phyloP scores from a whole-genome alignment of 805 yeast species.

The Spathaspora girioi region DNA sequence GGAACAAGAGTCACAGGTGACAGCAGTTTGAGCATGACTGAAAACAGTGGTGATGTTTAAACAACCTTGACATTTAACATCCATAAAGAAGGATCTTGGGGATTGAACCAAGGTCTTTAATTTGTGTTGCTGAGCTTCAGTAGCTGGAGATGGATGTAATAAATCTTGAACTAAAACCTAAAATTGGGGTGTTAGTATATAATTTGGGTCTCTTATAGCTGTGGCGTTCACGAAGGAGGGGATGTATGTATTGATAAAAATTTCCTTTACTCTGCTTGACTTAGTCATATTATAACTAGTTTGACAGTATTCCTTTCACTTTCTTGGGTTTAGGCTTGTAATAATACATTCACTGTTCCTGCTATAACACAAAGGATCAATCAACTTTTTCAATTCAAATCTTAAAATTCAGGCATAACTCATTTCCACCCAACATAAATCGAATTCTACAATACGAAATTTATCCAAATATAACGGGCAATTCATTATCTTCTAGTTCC shows the following conservation, averaged over 20 bases:
- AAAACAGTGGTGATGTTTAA: conserved; percentile 98
- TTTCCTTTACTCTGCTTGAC: not conserved
- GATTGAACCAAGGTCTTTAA: conserved; percentile 94
- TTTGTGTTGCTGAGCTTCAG: conserved; percentile 97
- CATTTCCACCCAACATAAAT: not conserved
- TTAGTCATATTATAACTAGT: not conserved
- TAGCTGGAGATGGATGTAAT: conserved; percentile 95
- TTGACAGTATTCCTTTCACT: too few species aligned
- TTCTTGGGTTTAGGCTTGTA: not conserved
- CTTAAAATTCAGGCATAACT: not conserved
- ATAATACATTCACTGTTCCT: not conserved
- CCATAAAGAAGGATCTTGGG: conserved; percentile 99
- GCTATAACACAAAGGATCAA: not conserved
- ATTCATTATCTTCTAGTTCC: not conserved
- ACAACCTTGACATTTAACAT: conserved; percentile 99
- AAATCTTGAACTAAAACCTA: conserved; percentile 98
- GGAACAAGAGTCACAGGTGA: conserved; percentile 97
- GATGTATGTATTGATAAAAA: not conserved
- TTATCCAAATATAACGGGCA: not conserved
- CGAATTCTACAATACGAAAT: not conserved
- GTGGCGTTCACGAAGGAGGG: not conserved
- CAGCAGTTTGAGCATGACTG: conserved; percentile 99
- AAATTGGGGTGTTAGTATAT: not conserved
- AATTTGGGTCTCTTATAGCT: not conserved
- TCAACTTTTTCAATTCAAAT: not conserved